Conservation (phyloP, 768 basidiomycete genomes). For the Boletus pseudo-olivaceus region DNA sequence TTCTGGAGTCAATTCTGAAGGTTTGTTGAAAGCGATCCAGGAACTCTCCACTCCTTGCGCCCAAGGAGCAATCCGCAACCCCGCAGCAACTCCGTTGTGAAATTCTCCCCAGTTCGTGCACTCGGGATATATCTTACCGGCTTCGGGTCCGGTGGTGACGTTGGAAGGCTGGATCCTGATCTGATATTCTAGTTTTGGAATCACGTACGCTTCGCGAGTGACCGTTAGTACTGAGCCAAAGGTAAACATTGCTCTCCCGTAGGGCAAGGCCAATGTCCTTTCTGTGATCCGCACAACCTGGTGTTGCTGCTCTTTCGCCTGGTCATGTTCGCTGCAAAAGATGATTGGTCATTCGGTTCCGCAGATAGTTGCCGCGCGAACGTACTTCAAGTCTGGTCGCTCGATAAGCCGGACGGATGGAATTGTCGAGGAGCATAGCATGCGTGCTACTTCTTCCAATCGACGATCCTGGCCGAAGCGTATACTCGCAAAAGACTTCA, state of each 20-base stretch:
- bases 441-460: slow-evolving; percentile 85
- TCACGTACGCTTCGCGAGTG: slow-evolving; percentile 71
- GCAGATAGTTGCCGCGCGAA: slow-evolving; percentile 17
- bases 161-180: slow-evolving; percentile 75
- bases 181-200: slow-evolving; percentile 76
- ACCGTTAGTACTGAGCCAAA: slow-evolving; percentile 78
- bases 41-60: slow-evolving; percentile 80
- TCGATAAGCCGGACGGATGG: slow-evolving; percentile 65
- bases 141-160: slow-evolving; percentile 57
- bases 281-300: slow-evolving; percentile 79
- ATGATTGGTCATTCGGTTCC: neutral
- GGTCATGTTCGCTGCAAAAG: slow-evolving; percentile 73
- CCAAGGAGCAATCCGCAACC: slow-evolving; percentile 76
- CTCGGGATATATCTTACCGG: slow-evolving; percentile 70
- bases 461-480: slow-evolving; percentile 89
- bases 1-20: slow-evolving; percentile 82
- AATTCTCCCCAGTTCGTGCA: slow-evolving; percentile 92
- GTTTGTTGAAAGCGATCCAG: slow-evolving; percentile 96
- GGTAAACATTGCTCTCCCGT: slow-evolving; percentile 90
- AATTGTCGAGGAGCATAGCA: slow-evolving; percentile 78
- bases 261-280: slow-evolving; percentile 84
- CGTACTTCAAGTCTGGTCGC: slow-evolving; percentile 67
- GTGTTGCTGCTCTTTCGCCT: slow-evolving; percentile 79
- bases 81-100: slow-evolving; percentile 95
- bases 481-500: slow-evolving; percentile 74